Conservation (phyloP, 2,329 filamentous ascomycete genomes). For the Aulographum hederae region DNA sequence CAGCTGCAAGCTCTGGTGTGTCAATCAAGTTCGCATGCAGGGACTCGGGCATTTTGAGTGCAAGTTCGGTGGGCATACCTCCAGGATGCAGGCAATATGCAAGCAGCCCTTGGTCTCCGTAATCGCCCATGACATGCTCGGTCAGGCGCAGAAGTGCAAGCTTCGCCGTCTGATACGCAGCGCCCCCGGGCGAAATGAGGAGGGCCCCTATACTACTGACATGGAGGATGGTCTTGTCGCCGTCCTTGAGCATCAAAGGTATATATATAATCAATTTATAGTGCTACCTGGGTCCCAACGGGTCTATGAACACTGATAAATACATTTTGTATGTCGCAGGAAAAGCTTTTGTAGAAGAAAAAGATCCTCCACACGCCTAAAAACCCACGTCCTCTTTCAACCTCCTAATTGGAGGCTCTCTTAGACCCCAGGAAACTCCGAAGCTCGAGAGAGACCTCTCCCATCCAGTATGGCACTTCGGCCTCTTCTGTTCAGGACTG, state of each 20-base stretch:
- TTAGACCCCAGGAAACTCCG: too few relatives aligned
- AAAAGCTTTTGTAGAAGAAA: too few relatives aligned
- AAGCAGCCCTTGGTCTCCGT: conserved; percentile 2
- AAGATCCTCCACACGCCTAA: too few relatives aligned
- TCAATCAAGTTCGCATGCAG: conserved; percentile 4
- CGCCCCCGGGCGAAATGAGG: neutral
- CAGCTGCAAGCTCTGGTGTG: conserved; percentile 9
- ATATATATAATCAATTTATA: too few relatives aligned
- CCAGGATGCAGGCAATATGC: conserved; percentile 3
- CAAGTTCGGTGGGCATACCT: conserved; percentile 3
- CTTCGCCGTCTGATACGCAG: conserved; percentile 3
- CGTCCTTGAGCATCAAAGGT: neutral
- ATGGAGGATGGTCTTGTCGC: conserved; percentile 2
- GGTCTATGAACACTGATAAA: too few relatives aligned
- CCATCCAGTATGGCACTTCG: too few relatives aligned
- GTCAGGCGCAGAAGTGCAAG: conserved; percentile 3
- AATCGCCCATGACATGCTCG: conserved; percentile 2
- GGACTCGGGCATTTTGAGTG: conserved; percentile 1
- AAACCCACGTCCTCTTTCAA: too few relatives aligned
- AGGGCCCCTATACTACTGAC: conserved; percentile 3
- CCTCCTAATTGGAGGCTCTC: too few relatives aligned
- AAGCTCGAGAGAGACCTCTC: too few relatives aligned
- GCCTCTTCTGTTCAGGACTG: too few relatives aligned
- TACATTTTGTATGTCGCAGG: too few relatives aligned
- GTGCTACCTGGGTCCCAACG: too few relatives aligned